Evolutionary conservation across 2,329 filamentous ascomycete genomes (phyloP).

Genomic region (Neopestalotiopsis sp.): DNA sequence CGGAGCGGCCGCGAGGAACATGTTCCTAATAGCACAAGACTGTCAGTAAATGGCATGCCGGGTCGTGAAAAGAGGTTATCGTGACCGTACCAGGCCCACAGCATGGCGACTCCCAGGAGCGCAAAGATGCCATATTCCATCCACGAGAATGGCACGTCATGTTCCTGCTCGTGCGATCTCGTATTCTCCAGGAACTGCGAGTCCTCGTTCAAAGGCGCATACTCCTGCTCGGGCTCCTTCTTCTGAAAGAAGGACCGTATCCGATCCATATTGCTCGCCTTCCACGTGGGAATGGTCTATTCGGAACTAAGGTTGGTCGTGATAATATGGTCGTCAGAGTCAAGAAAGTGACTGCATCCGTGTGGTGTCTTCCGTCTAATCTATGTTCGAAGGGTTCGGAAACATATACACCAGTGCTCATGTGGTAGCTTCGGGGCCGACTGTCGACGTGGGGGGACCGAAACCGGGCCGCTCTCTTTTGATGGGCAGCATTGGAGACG

Average conservation of each 20-base stretch:
- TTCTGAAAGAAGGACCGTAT: constrained; percentile 42
- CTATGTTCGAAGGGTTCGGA: neutral
- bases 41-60: constrained; percentile 21
- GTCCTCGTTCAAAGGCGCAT: constrained; percentile 39
- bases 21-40: constrained; percentile 70
- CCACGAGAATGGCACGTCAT: constrained; percentile 74
- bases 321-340: neutral
- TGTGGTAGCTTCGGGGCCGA: neutral
- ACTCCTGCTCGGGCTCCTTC: constrained; percentile 36
- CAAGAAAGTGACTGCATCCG: neutral
- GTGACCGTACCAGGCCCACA: constrained; percentile 85
- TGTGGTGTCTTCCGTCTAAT: neutral
- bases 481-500: neutral
- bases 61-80: neutral
- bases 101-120: constrained; percentile 87
- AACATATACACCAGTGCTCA: neutral
- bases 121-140: constrained; percentile 85
- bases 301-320: neutral
- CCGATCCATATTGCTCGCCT: constrained; percentile 38
- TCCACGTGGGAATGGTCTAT: neutral
- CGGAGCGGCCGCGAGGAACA: constrained; percentile 93
- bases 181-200: constrained; percentile 24
- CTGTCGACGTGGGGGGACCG: neutral
- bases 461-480: neutral
- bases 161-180: constrained; percentile 36